phyloP scores from a whole-genome alignment of 83 land plant species.

The Picea abies region DNA sequence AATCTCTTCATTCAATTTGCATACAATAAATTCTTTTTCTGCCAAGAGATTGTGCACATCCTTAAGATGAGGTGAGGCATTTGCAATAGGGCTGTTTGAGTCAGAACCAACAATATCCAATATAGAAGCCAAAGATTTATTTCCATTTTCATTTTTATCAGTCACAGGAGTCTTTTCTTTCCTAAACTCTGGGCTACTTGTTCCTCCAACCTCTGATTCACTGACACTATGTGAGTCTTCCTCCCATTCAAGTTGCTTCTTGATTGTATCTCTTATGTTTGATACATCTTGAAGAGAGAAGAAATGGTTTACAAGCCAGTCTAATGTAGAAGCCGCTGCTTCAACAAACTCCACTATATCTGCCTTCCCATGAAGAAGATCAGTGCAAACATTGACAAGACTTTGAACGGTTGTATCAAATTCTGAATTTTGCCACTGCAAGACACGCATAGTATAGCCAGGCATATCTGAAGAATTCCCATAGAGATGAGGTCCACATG shows the following conservation, averaged over 20 bases:
- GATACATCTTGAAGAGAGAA: slow-evolving; percentile 23
- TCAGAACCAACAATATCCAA: background rate
- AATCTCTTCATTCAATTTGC: slow-evolving; percentile 7
- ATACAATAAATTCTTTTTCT: background rate
- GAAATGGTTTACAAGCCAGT: slow-evolving; percentile 62
- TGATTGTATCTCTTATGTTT: slow-evolving; percentile 14
- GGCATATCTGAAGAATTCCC: slow-evolving; percentile 4
- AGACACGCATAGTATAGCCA: slow-evolving; percentile 41
- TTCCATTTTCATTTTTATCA: background rate
- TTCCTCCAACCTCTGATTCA: slow-evolving; percentile 6
- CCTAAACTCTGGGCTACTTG: background rate
- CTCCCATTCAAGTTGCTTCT: slow-evolving; percentile 14
- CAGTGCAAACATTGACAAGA: slow-evolving; percentile 51
- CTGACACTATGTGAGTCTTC: slow-evolving; percentile 20
- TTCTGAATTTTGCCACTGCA: slow-evolving; percentile 74
- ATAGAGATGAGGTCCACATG: slow-evolving; percentile 1
- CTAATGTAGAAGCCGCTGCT: slow-evolving; percentile 50
- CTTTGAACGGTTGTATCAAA: slow-evolving; percentile 44
- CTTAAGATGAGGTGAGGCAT: background rate
- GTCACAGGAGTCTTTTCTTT: background rate
- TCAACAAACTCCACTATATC: slow-evolving; percentile 44
- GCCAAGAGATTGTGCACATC: background rate
- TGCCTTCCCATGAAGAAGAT: slow-evolving; percentile 45
- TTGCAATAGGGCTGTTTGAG: background rate
- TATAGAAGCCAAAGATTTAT: background rate